Evolutionary conservation across 164 flowering plant genomes (phyloP), one percentile per base, ranked within the genome.

Genomic region (Echeveria elegans): DNA sequence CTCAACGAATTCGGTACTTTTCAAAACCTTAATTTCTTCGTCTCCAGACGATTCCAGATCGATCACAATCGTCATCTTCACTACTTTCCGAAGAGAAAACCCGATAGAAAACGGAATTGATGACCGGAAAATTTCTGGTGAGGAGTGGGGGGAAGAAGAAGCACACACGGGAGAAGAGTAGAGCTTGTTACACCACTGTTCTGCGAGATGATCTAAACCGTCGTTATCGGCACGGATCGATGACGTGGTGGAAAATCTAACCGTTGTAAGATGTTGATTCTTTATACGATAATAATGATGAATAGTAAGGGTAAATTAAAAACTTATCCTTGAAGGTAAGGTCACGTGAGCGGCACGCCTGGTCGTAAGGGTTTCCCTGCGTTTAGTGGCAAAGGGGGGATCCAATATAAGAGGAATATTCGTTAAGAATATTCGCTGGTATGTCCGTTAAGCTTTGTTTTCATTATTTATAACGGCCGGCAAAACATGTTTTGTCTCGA

Each of bases 171-270:
- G 31, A 26, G 45, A 28, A 1, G 31, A 26, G 45, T 11, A 40
- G 45, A 40, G 45, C 30, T 53, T 58, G 68, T 64, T 77, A 73
- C 68, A 70, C 77, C 79, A 79, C 79, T 40, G 56, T 74, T 66
- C 79, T 71, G 77, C 68, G 75, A 75, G 14, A 63, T 34, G 63
- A 81, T 81, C 85, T 68, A 47, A 61, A 67, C 86, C 83, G 85
- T 80, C 62, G 18, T 23, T 0, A 8, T 53, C 5, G 56, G 65
- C 66, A 60, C 74, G 82, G 84, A 84, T 84, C 64, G 72, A 58
- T 84, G 88, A 81, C 85, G 80, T 82, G 85, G 74, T 23, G 5
- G 3, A 0, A 1, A 52, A 81, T 78, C 82, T 71, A 69, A 82
- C 81, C 79, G 80, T 40, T 19, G 5, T 26, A 1, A 53, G 56